Percentiles rank a stretch among this genome's conserved stretches.
phyloP scores from a whole-genome alignment of 2,329 filamentous ascomycete genomes.

The Colletotrichum abscissum region DNA sequence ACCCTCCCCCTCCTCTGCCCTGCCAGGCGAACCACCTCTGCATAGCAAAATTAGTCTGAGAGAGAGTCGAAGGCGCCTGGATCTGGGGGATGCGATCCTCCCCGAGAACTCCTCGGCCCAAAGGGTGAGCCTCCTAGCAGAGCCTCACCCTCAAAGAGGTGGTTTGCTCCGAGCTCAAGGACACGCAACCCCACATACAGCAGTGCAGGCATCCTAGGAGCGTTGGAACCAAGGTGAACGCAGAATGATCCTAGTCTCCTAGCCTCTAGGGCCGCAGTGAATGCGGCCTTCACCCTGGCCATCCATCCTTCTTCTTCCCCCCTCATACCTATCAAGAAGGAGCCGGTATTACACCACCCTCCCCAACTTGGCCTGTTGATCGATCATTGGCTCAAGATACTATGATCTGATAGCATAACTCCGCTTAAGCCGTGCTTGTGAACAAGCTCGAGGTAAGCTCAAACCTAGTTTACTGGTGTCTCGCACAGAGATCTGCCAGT shows the following conservation, averaged over 20 bases:
- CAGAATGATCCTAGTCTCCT: neutral
- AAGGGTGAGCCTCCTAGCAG: neutral
- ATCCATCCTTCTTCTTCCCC: neutral
- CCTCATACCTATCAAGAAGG: neutral
- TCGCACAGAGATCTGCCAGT: neutral
- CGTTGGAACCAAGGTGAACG: neutral
- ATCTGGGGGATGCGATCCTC: neutral
- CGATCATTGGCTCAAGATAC: conserved; percentile 15
- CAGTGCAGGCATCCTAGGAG: neutral
- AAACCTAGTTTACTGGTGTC: neutral
- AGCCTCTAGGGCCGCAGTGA: neutral
- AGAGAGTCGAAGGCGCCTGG: too few species aligned
- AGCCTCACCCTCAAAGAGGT: neutral
- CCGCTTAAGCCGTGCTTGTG: neutral
- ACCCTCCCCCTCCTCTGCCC: too few species aligned
- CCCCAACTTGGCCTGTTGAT: neutral
- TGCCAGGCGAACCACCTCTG: neutral
- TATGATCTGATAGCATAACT: conserved; percentile 10
- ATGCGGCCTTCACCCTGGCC: neutral
- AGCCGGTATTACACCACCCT: neutral
- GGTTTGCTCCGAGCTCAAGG: neutral
- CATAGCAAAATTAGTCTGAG: neutral
- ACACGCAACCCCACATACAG: neutral
- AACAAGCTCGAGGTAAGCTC: neutral
- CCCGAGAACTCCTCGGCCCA: neutral